A percentile compares a stretch with the other conserved stretches of the same genome.
phyloP scores from a whole-genome alignment of 2,329 filamentous ascomycete species.

The Kalmusia sp. region DNA sequence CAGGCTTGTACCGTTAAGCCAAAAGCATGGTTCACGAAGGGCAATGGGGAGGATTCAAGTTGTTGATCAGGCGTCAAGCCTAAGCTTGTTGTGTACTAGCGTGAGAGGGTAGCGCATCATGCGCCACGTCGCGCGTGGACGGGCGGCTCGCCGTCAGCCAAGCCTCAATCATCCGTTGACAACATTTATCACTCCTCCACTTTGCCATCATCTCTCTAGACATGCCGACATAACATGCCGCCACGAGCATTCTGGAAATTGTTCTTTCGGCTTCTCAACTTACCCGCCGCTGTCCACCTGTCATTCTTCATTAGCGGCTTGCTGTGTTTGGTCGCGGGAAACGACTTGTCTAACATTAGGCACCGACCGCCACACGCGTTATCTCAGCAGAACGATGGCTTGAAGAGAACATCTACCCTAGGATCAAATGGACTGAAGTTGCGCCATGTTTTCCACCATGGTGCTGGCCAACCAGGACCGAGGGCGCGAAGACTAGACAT shows the following conservation, averaged over 20 bases:
- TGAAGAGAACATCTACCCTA: not conserved
- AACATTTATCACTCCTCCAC: conserved; percentile 5
- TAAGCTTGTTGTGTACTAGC: not conserved
- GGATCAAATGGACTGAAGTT: conserved; percentile 26
- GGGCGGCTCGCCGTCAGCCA: conserved; percentile 8
- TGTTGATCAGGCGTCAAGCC: not conserved
- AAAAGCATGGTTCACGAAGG: too few species aligned
- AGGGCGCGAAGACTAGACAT: conserved; percentile 43
- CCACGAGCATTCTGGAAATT: conserved; percentile 7
- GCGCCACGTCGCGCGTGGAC: conserved; percentile 9
- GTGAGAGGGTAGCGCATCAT: conserved; percentile 1
- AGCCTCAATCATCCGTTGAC: conserved; percentile 13
- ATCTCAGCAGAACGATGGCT: not conserved
- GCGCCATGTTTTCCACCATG: conserved; percentile 43
- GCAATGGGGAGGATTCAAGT: too few species aligned
- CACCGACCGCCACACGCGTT: conserved; percentile 8
- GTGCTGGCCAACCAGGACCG: conserved; percentile 41
- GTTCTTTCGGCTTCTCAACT: not conserved
- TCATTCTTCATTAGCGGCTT: conserved; percentile 3
- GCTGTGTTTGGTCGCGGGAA: not conserved
- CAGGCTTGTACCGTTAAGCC: too few species aligned
- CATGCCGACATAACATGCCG: conserved; percentile 17
- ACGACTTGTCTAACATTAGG: conserved; percentile 7
- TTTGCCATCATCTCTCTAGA: conserved; percentile 6
- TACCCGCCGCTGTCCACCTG: conserved; percentile 3